phyloP scores from a whole-genome alignment of 352 stramenopile species.

The Pythium monospermum region DNA sequence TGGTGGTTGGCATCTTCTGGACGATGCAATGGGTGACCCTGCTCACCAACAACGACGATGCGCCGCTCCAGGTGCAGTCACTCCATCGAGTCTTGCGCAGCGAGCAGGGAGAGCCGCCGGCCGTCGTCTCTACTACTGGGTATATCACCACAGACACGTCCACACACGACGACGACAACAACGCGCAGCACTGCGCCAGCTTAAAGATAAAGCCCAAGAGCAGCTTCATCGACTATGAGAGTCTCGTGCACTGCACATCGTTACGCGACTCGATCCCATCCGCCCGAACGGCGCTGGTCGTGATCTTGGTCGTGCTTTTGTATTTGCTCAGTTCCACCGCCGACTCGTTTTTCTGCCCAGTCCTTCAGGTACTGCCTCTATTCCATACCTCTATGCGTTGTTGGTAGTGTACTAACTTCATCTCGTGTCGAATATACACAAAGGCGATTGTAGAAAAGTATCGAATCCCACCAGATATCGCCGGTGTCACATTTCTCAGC shows the following conservation, averaged over 20 bases:
- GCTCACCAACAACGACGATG: not conserved
- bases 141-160: not conserved
- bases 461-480: constrained; percentile 63
- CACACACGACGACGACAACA: no score
- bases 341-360: constrained; percentile 77
- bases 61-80: no score
- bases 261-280: constrained; percentile 37
- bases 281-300: constrained; percentile 35
- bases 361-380: constrained; percentile 40
- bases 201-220: constrained; percentile 4
- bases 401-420: not conserved
- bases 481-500: constrained; percentile 76
- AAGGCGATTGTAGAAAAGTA: constrained; percentile 72
- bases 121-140: not conserved
- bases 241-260: constrained; percentile 47
- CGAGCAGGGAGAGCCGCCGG: not conserved
- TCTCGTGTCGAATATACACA: not conserved
- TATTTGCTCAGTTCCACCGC: constrained; percentile 79
- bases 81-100: not conserved
- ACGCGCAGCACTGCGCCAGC: constrained; percentile 2
- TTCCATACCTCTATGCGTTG: not conserved
- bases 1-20: not conserved
- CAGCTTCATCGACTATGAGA: constrained; percentile 69
- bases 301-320: constrained; percentile 52
- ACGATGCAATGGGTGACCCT: not conserved